Evolutionary conservation across 169 alveolate genomes (phyloP), one percentile per base, ranked within the genome.

Genomic region (Pseudocohnilembus persalinus): DNA sequence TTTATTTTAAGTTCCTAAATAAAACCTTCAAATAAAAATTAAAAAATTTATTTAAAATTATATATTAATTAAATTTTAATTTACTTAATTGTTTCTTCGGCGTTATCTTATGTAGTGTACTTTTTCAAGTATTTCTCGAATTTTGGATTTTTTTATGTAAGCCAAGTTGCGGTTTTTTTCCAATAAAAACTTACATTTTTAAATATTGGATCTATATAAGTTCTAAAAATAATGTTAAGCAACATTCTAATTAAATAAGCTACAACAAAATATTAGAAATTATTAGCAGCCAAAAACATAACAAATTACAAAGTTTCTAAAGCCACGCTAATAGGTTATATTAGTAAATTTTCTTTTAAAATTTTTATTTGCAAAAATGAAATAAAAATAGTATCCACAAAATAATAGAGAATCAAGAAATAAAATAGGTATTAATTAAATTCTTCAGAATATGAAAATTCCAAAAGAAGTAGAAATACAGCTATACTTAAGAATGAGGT

Each of bases 201-300:
- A 28, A 90, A 89, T 1, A 88, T 77, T 1, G 94, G 94, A 26
- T 92, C 94, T 33, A 93, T 73, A 68, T 90, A 93, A 1, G 92
- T 87, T 33, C 96, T 87, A 49, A 85, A 85, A 27, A 86, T 80
- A 6, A 93, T 89, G 0, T 84, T 90, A 24, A 91, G 49, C 0
- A 86, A 84, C 32, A 92, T 85, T 84, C 92, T 90, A 6, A 89
- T 82, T 29, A 93, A 81, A 80, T 88, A 93, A 1, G 93, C 80
- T 25, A 88, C 72, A 15, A 93, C 84, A 75, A 93, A 93, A 72
- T 79, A 73, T 76, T 88, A 78, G 83, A 93, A 93, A n/a, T 90
- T 91, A 73, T 83, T 85, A 65, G 94, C 94, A n/a, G 94, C 96
- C 90, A 93, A 87, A 34, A 92, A 87, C 96, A 93, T 90, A 1